phyloP scores from a whole-genome alignment of 805 yeast genomes.

The Metschnikowia bowlesiae region DNA sequence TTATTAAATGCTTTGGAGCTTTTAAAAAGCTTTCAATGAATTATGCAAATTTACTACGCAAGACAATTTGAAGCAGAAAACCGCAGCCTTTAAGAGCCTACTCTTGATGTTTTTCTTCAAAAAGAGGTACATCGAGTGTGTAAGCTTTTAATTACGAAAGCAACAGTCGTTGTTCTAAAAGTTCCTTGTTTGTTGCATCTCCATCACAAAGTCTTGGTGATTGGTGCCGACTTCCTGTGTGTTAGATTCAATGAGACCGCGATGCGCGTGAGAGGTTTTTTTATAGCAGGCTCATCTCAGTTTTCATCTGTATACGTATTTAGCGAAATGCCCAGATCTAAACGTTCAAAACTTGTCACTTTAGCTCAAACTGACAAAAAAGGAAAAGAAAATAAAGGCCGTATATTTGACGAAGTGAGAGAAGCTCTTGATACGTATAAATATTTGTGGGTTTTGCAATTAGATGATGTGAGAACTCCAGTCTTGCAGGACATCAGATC shows the following conservation, averaged over 20 bases:
- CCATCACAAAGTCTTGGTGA: not conserved
- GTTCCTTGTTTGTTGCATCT: not conserved
- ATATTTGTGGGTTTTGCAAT: slow-evolving; percentile 78
- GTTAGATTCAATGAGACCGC: not conserved
- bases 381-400: slow-evolving; percentile 86
- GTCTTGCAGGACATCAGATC: slow-evolving; percentile 88
- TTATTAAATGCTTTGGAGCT: not conserved
- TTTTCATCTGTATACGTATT: slow-evolving; percentile 2
- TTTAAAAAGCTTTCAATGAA: not conserved
- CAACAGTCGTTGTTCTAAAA: no score
- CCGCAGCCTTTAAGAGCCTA: no score
- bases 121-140: no score
- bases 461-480: slow-evolving; percentile 93
- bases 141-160: no score
- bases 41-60: not conserved
- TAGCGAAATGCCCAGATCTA: slow-evolving; percentile 84
- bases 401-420: slow-evolving; percentile 88
- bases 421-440: slow-evolving; percentile 69
- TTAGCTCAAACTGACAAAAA: slow-evolving; percentile 95
- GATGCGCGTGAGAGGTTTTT: slow-evolving; percentile 9
- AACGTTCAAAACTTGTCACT: slow-evolving; percentile 92
- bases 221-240: not conserved
- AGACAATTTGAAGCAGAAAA: not conserved
- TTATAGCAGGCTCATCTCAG: slow-evolving; percentile 10
- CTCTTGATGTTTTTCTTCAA: no score